Base-by-base conservation (phyloP, 768 basidiomycete species). In the Terana coerulea region DNA sequence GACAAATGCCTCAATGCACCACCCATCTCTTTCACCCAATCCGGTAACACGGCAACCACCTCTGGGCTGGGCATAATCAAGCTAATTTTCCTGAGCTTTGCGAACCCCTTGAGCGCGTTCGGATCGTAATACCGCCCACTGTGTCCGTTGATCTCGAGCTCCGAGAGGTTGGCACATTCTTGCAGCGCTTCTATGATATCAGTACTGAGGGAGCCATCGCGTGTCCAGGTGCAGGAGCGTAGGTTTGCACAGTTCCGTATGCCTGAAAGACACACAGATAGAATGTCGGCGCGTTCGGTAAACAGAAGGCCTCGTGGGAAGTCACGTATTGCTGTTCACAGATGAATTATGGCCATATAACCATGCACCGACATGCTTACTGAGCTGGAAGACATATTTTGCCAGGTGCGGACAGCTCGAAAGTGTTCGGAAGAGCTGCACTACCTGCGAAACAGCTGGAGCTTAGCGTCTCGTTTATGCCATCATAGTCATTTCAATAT, bases 71-170 rank as follows among this genome's bases (percentile, higher is more conserved):
- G 88, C 89, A 90, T 88, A 45, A 91, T 88, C 50, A 92, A 63
- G 1, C 79, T 77, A 46, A 92, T 70, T 58, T 75, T 78, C 9
- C 67, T 68, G 31, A 91, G 67, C 17, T 63, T 68, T n/a, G 61
- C 67, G 60, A 91, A 84, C 1, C 57, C 67, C 8, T 69, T 52
- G 2, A 92, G 72, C 0, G 85, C 79, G 54, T 46, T 46, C 19
- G 34, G 34, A 19, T 84, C 68, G 56, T 86, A 88, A 47, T 80
- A 69, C 34, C 59, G 55, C 36, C 74, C 72, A 57, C 73, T 72
- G 47, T 80, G 75, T 1, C 88, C 89, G 49, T 91, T 92, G 35
- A 92, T 77, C 61, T 88, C 85, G 2, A 91, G 67, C 43, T 81
- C 81, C 25, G 66, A 59, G 7, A 91, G 68, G 1, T 68, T 57